Base-by-base conservation (phyloP, 371 early-diverging fungal species). In the Fennellomyces sp. region DNA sequence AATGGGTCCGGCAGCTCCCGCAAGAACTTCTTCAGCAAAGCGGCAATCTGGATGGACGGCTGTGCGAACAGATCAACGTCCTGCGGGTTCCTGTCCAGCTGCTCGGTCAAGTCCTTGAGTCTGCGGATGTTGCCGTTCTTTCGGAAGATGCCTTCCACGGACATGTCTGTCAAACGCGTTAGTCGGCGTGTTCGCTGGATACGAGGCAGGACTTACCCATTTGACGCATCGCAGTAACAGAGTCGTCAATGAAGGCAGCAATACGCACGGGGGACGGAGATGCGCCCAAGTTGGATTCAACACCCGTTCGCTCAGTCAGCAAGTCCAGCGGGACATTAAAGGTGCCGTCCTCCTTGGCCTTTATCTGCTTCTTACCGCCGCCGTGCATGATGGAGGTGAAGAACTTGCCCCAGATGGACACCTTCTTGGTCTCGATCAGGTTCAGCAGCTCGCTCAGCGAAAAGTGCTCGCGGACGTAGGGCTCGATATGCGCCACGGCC, bases 101-200 rank as follows among this genome's bases (percentile, higher is more conserved):
- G 75, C 27, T 97, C 97, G 7, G 85, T 83, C 26, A 95, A 60
- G 33, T 92, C 91, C 52, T 93, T 93, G 33, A 97, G 73, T 27
- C 91, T 70, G 55, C 93, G 78, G 61, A 97, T 95, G 66, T 98
- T 97, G 17, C 98, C 98, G 64, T 96, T 98, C 74, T 96, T 97
- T 56, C 98, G 83, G 82, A 98, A 98, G 2, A 97, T 88, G 15
- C 98, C 98, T 71, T 97, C 97, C 12, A 92, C 87, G 0, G 90
- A 80, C 85, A 98, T 85, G 68, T 97, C 94, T 91, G n/a, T n/a
- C n/a, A n/a, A n/a, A n/a, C n/a, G n/a, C n/a, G n/a, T n/a, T n/a
- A n/a, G n/a, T n/a, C n/a, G n/a, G n/a, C n/a, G n/a, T n/a, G n/a
- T n/a, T n/a, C n/a, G 2, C 25, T 29, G 25, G 1, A 49, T 25